Evolutionary conservation across 371 early-diverging fungal species (phyloP).

Genomic region (Lichtheimia ramosa): DNA sequence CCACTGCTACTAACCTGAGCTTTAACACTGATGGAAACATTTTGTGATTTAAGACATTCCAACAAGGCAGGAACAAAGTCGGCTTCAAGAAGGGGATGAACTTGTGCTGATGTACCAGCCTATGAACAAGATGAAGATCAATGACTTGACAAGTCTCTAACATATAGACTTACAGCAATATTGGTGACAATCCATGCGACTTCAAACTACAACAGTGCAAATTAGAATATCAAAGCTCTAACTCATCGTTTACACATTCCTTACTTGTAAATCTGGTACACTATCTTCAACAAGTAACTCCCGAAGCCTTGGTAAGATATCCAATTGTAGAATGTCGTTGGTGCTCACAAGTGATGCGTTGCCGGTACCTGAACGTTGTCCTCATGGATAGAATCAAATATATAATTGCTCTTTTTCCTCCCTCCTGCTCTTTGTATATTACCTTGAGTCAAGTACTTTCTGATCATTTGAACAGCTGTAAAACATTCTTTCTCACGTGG

Average conservation of each 20-base stretch:
- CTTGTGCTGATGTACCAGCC: slow-evolving; percentile 59
- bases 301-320: slow-evolving; percentile 36
- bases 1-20: slow-evolving; percentile 32
- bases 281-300: slow-evolving; percentile 21
- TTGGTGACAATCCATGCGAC: slow-evolving; percentile 64
- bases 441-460: slow-evolving; percentile 48
- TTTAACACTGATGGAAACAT: slow-evolving; percentile 22
- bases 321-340: slow-evolving; percentile 33
- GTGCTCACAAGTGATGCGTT: slow-evolving; percentile 14
- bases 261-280: slow-evolving; percentile 29
- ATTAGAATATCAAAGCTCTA: background rate
- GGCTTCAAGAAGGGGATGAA: slow-evolving; percentile 40
- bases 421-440: background rate
- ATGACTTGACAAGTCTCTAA: background rate
- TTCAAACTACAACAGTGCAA: slow-evolving; percentile 46
- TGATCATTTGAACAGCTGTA: slow-evolving; percentile 24
- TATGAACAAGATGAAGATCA: slow-evolving; percentile 14
- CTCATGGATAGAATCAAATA: background rate
- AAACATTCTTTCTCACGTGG: slow-evolving; percentile 11
- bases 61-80: slow-evolving; percentile 45
- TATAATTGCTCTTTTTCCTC: background rate
- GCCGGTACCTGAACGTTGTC: slow-evolving; percentile 8
- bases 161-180: slow-evolving; percentile 48
- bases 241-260: background rate
- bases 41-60: slow-evolving; percentile 14